Evolutionary conservation across 75 land plant genomes (phyloP), one percentile per base, ranked within the genome.

Genomic region (Sequoiadendron giganteum): DNA sequence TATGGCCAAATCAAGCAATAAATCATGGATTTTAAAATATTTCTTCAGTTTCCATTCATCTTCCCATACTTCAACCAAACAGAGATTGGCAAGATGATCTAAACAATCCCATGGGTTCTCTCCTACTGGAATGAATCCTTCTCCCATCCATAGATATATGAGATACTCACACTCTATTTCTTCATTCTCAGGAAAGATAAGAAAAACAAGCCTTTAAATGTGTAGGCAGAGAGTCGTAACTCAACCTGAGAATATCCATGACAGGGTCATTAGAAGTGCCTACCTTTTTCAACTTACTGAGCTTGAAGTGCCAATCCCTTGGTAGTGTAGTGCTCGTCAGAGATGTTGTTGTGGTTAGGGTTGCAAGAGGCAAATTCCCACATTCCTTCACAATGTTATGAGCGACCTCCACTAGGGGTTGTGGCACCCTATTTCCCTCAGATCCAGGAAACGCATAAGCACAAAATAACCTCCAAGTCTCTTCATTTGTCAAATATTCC

Each of bases 401-500:
- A 10, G 84, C 87, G 0, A 89, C 68, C 16, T 54, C n/a, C 30
- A 30, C 21, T 36, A 89, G 76, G 15, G 82, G 16, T 3, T 55
- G 54, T 38, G 15, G 14, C 1, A 19, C n/a, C 9, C 43, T 56
- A 43, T 34, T 36, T 5, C 2, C 39, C 38, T 30, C 8, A 13
- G 8, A 34, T 11, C 19, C 21, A 10, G 61, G 68, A 21, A 72
- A 84, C 39, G 73, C 73, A 70, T 70, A n/a, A 70, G 32, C 39
- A 47, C 15, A 56, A 56, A 86, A 89, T 16, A 89, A 13, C 2
- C 1, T 38, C 90, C 90, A 89, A 28, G 84, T 55, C 6, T 89
- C 85, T 19, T 82, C 75, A 15, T 86, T 42, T 81, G 30, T 9
- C 42, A 89, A 18, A 13, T 11, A 3, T 18, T 47, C 43, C 86